Base-by-base conservation (phyloP, 257 asterid species). In the Nemophila menziesii region DNA sequence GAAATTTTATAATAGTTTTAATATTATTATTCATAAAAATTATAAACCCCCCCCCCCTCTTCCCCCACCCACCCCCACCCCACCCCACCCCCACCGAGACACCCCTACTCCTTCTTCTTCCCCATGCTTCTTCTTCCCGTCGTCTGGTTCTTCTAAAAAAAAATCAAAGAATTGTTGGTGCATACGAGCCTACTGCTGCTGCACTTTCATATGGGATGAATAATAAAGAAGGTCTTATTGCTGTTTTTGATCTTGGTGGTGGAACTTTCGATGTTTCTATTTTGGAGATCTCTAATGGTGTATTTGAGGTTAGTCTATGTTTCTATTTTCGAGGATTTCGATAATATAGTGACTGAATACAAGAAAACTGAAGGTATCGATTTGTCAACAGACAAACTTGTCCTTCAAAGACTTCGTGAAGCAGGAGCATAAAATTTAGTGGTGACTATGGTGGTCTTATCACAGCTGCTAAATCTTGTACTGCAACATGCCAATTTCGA, bases 141-240 rank as follows among this genome's bases (percentile, higher is more conserved):
- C n/a, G n/a, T n/a, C n/a, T n/a, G n/a, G n/a, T n/a, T n/a, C n/a
- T n/a, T n/a, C n/a, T n/a, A n/a, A n/a, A n/a, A n/a, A n/a, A n/a
- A n/a, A n/a, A n/a, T n/a, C 80, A 78, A 39, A 74, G 90, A 57
- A 78, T 78, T 39, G 74, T 78, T 21, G 74, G 71, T 12, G n/a
- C n/a, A n/a, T n/a, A 78, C 46, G 90, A 78, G 57, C 90, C 90
- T 14, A 78, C 90, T 48, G 90, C 90, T 19, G 90, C 90, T 17
- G 90, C 90, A 22, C 90, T 78, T 49, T 78, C 90, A 6, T 78
- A 78, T 53, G 84, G 90, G 1, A 12, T 68, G 60, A 78, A 74
- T 63, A 74, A 71, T 58, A 78, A 78, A 51, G 90, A 78, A 57
- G 90, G 90, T 10, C 79, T 78, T 19, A 74, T 78, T 61, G 90